Conservation (phyloP, 83 land plant species). For the Thuja plicata region DNA sequence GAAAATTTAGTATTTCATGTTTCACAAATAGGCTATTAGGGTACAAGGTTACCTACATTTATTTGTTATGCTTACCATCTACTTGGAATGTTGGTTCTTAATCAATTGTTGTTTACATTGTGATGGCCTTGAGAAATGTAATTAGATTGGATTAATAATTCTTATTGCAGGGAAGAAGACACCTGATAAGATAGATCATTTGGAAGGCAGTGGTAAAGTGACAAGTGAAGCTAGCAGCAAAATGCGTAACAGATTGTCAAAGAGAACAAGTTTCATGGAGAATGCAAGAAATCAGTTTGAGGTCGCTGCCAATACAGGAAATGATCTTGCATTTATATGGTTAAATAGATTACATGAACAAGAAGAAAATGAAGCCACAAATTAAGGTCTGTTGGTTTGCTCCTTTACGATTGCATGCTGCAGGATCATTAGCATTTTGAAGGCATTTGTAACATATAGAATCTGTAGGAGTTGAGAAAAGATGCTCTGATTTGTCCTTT, state of each 20-base stretch:
- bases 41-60: background rate
- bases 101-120: background rate
- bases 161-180: background rate
- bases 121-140: background rate
- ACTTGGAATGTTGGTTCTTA: background rate
- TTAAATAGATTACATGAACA: conserved; percentile 7
- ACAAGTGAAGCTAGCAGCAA: background rate
- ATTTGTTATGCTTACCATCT: background rate
- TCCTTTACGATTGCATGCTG: background rate
- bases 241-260: background rate
- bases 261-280: background rate
- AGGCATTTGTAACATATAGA: background rate
- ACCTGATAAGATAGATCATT: background rate
- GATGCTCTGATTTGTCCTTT: background rate
- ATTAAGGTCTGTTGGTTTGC: background rate
- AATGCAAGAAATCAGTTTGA: background rate
- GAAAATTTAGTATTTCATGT: background rate
- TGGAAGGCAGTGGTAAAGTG: background rate
- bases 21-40: background rate
- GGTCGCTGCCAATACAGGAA: conserved; percentile 6
- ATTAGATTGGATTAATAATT: background rate
- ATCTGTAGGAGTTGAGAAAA: background rate
- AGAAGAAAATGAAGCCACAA: background rate
- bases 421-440: background rate
- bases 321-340: conserved; percentile 15